Percentiles rank a stretch among this genome's conserved stretches.
Evolutionary conservation across 202 grass and related monocot species (phyloP).

Genomic region (Sporobolus alterniflorus): DNA sequence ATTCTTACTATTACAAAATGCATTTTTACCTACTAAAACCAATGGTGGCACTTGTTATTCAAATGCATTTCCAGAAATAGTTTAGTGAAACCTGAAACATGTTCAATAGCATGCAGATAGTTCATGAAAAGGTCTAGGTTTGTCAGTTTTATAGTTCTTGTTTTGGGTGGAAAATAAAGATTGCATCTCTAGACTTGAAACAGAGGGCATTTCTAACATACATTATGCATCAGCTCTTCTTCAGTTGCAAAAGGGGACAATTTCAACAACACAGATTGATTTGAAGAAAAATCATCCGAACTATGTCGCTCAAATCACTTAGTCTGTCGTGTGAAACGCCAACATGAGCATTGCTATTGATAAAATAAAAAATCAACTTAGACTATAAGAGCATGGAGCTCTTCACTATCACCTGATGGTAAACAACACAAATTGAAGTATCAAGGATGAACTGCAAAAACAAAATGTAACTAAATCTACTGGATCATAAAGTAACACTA

Average conservation of each 20-base stretch:
- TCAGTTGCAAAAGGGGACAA: slow-evolving; percentile 88
- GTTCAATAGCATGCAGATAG: no score
- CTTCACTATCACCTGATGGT: no score
- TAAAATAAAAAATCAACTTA: no score
- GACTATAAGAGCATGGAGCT: no score
- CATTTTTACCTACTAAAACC: background rate
- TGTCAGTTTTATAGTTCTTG: background rate
- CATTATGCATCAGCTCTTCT: slow-evolving; percentile 68
- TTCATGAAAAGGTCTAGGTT: no score
- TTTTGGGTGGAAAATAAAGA: background rate
- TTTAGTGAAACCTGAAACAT: background rate
- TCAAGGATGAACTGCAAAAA: no score
- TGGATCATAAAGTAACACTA: no score
- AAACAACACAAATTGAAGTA: no score
- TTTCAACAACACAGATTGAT: slow-evolving; percentile 69
- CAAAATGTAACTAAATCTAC: no score
- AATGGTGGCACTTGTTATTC: background rate
- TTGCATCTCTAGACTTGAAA: slow-evolving; percentile 15
- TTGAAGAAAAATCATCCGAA: slow-evolving; percentile 59
- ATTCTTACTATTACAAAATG: background rate
- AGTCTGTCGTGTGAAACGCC: no score
- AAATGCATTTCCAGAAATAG: background rate
- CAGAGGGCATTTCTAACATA: slow-evolving; percentile 43
- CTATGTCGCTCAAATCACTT: slow-evolving; percentile 37
- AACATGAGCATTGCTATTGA: no score